Base-by-base conservation (phyloP, 83 land plant species). In the Picea abies region DNA sequence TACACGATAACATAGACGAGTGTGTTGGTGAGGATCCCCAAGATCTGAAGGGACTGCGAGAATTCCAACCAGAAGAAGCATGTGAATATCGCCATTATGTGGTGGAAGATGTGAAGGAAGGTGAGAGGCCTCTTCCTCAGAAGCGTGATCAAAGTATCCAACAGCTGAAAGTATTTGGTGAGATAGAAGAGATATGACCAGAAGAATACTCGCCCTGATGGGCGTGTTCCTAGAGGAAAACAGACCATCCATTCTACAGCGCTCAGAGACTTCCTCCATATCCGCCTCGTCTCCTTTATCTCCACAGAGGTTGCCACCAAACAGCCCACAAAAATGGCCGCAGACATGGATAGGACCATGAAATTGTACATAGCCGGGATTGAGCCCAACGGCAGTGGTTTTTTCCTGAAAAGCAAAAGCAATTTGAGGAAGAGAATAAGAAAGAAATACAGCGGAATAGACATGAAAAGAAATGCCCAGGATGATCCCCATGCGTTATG, bases 121-220 rank as follows among this genome's bases (percentile, higher is more conserved):
- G 78, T 81, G 5, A 81, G 12, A 8, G 41, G 17, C 23, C 60
- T 49, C 63, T 84, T 81, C 16, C 73, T 23, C 35, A 84, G 25
- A 7, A 84, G 16, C 37, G 68, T 26, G 14, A 84, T 84, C 32
- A 81, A 64, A 1, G 84, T 81, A 17, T 81, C 86, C 63, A 83
- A 23, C 23, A 88, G 71, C 81, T 88, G 90, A 32, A 85, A 84
- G 64, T 66, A 81, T 80, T 81, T 89, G 82, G 84, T 83, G 79
- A 89, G 82, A 69, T 89, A 89, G 84, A 84, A 89, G 10, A 84
- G 78, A 29, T 87, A 89, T 52, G 89, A 86, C 89, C 90, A 89
- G 83, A 87, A 89, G 79, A 89, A 89, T 5, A 89, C 90, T 3
- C 80, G 80, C 32, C 89, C 89, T 14, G 89, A 60, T 6, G 89